Percentiles rank a stretch among this genome's conserved stretches.
phyloP scores from a whole-genome alignment of 331 rosid genomes.

The Stylosanthes scabra region DNA sequence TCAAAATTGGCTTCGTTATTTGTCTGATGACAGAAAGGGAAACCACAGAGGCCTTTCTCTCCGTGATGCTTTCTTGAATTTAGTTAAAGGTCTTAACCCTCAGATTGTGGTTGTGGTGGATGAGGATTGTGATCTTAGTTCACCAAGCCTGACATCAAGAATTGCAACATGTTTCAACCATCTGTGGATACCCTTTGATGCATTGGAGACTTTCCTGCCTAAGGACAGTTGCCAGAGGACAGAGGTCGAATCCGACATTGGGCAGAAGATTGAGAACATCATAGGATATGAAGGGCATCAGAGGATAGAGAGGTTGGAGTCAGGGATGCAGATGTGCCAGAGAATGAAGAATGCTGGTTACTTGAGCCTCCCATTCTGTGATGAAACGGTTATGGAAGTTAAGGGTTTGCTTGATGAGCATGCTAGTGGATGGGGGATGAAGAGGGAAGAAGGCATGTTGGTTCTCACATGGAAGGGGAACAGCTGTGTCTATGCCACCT shows the following conservation, averaged over 20 bases:
- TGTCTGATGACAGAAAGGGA: conserved; percentile 54
- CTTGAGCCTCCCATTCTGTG: conserved; percentile 61
- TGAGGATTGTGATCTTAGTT: conserved; percentile 77
- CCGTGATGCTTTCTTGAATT: conserved; percentile 62
- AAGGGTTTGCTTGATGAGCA: conserved; percentile 87
- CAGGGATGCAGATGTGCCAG: conserved; percentile 55
- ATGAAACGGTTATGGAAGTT: conserved; percentile 70
- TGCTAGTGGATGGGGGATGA: conserved; percentile 99
- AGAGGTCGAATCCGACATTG: conserved; percentile 84
- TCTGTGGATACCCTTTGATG: conserved; percentile 98
- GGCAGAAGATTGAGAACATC: conserved; percentile 85
- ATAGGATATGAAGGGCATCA: conserved; percentile 75
- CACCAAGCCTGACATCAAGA: conserved; percentile 70
- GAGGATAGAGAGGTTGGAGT: conserved; percentile 80
- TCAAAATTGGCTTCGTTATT: conserved; percentile 83
- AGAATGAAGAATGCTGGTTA: conserved; percentile 72
- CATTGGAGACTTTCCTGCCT: conserved; percentile 86
- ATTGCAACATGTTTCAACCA: conserved; percentile 71
- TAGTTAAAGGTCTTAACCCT: conserved; percentile 71
- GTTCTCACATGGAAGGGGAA: conserved; percentile 99
- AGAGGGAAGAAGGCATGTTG: conserved; percentile 81
- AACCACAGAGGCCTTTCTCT: conserved; percentile 42
- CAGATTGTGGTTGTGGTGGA: conserved; percentile 76
- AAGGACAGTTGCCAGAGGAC: conserved; percentile 83
- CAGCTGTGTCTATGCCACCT: conserved; percentile 82